Evolutionary conservation across 768 basidiomycete species (phyloP), one percentile per base, ranked within the genome.

Genomic region (Rhizopogon sp.): DNA sequence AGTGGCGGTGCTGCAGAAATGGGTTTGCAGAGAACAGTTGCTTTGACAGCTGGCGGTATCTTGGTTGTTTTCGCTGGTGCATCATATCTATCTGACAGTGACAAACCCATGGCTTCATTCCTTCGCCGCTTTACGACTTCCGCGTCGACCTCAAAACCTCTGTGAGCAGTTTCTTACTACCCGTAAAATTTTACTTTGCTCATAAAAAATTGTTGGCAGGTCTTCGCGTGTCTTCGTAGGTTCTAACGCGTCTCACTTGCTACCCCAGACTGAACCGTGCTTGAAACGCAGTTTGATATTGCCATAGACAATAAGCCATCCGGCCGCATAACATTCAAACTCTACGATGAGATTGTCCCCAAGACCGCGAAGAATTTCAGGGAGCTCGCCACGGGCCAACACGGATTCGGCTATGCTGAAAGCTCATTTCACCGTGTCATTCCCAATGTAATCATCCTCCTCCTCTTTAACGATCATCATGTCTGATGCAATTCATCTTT

Each of bases 281-380:
- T 13, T 31, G 20, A 9, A n/a, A 41, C 11, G 17, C 52, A 87
- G 87, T 88, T 88, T 58, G 81, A 88, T 53, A 64, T 89, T 56
- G 70, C 76, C 2, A 86, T 93, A 67, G 77, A 82, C 68, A 70
- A 71, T 14, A 65, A 77, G 45, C 80, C 83, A 3, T 73, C 80
- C 1, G 90, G 89, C 22, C 83, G 87, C 43, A 82, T 95, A 60
- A 78, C 85, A 28, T 91, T 95, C 81, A 84, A 88, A 70, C 80
- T 95, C 42, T 92, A 80, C 71, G 90, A 93, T 70, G 81, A 86
- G 53, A 76, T 80, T 16, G 90, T 91, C n/a, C 93, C 93, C 52
- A 82, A 79, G 70, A 94, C 93, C 10, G 70, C 88, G 3, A 72
- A 71, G 49, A 93, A 93, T 76, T 94, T 93, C 75, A 85, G 91